These are phyloP conservation scores for Blepharisma stoltei DNA, from an alignment of 73 alveolate species.

Conservation along the genomic window DNA sequence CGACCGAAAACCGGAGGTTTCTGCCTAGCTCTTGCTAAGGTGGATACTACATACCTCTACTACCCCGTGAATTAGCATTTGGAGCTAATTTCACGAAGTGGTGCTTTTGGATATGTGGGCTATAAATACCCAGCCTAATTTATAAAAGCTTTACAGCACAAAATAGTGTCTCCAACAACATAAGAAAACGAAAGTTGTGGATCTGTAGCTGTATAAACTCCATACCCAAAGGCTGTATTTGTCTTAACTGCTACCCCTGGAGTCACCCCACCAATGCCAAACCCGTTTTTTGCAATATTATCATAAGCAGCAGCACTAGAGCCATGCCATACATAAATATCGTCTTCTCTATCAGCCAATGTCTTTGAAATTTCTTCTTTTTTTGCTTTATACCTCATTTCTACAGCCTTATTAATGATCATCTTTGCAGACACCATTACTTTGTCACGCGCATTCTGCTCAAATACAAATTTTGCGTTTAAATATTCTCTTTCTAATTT, in stretches of 20 bases:
- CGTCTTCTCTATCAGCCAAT: neutral
- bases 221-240: neutral
- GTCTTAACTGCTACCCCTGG: neutral
- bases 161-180: neutral
- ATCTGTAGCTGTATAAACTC: constrained; percentile 18
- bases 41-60: no score
- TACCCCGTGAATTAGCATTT: no score
- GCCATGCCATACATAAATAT: neutral
- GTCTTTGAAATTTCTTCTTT: neutral
- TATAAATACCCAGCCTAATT: no score
- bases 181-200: constrained; percentile 7
- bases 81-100: no score
- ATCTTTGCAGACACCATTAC: neutral
- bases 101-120: no score
- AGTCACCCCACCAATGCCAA: neutral
- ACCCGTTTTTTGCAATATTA: neutral
- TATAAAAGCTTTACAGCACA: no score
- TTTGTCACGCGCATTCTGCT: neutral
- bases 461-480: constrained; percentile 18
- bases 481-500: neutral
- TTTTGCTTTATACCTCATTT: constrained; percentile 1
- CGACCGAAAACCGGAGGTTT: no score
- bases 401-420: neutral
- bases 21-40: no score
- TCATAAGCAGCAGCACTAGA: neutral